Conservation (phyloP, 805 yeast genomes). For the Barnettozyma siamensis region DNA sequence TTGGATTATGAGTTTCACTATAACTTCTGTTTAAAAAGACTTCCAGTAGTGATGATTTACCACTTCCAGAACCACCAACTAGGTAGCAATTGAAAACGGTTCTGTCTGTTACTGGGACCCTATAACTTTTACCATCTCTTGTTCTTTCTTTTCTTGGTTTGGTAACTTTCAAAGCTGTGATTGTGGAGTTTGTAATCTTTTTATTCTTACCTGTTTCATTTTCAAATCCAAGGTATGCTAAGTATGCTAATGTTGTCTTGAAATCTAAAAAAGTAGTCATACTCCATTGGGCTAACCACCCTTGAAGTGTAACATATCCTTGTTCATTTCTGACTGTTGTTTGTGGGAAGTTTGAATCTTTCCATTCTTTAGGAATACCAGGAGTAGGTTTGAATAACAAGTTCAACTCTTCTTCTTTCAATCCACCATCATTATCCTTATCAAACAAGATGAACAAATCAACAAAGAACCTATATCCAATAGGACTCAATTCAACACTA, state of each 20-base stretch:
- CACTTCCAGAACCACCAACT: constrained; percentile 79
- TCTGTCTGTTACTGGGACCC: constrained; percentile 71
- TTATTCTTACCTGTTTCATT: constrained; percentile 19
- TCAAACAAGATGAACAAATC: constrained; percentile 86
- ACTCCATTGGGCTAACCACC: constrained; percentile 99
- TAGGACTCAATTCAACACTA: constrained; percentile 87
- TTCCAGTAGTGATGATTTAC: constrained; percentile 80
- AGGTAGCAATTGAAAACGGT: constrained; percentile 90
- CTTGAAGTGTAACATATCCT: constrained; percentile 88
- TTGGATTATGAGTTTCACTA: constrained; percentile 70
- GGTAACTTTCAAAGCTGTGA: constrained; percentile 67
- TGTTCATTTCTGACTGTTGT: constrained; percentile 87
- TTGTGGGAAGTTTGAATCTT: constrained; percentile 75
- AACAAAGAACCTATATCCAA: constrained; percentile 86
- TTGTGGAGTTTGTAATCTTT: constrained; percentile 22
- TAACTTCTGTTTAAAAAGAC: constrained; percentile 73
- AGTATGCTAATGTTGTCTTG: constrained; percentile 76
- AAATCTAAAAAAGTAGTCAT: constrained; percentile 89
- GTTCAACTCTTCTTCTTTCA: constrained; percentile 65
- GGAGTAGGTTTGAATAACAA: constrained; percentile 84
- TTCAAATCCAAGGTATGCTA: constrained; percentile 88
- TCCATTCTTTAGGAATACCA: constrained; percentile 86
- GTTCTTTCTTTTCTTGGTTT: constrained; percentile 69
- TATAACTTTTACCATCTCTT: constrained; percentile 57
- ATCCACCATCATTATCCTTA: constrained; percentile 94